Percentiles rank a stretch among this genome's conserved stretches.
Evolutionary conservation across 2,329 filamentous ascomycete genomes (phyloP).

Genomic region (Scedosporium minutisporum): DNA sequence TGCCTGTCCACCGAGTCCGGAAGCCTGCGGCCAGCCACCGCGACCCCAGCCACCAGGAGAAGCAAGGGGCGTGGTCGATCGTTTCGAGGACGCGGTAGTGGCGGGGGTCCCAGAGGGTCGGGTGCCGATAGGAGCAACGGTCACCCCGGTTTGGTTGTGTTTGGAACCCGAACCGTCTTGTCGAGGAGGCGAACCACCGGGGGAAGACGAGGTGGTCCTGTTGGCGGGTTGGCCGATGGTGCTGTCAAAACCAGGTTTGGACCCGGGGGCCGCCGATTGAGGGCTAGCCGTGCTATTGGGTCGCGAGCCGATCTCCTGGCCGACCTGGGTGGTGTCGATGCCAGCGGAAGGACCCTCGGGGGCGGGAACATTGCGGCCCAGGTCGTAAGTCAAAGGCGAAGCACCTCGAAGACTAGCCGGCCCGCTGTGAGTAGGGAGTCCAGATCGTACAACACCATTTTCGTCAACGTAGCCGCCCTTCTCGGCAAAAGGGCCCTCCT

Average conservation of each 20-base stretch:
- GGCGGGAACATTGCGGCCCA: constrained; percentile 29
- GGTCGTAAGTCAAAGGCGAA: constrained; percentile 66
- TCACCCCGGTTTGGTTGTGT: constrained; percentile 43
- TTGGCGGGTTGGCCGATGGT: constrained; percentile 53
- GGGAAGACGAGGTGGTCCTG: constrained; percentile 79
- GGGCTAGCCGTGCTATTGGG: constrained; percentile 82
- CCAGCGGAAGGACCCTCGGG: constrained; percentile 28
- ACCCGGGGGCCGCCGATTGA: constrained; percentile 50
- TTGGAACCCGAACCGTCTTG: constrained; percentile 48
- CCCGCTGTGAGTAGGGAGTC: constrained; percentile 56
- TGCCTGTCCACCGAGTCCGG: constrained; percentile 74
- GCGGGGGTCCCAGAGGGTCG: constrained; percentile 58
- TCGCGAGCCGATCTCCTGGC: constrained; percentile 26
- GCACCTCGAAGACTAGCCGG: constrained; percentile 59
- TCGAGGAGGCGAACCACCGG: constrained; percentile 66
- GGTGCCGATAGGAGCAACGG: constrained; percentile 89
- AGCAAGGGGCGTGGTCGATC: constrained; percentile 81
- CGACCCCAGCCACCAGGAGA: constrained; percentile 80
- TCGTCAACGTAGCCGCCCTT: constrained; percentile 60
- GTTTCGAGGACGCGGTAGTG: constrained; percentile 50
- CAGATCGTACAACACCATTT: constrained; percentile 49
- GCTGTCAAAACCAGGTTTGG: constrained; percentile 52
- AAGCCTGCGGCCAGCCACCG: constrained; percentile 78
- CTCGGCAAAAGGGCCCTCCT: constrained; percentile 62
- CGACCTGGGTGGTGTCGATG: constrained; percentile 40